phyloP scores from a whole-genome alignment of 2,329 filamentous ascomycete genomes.

The Myriosclerotinia curreyana region DNA sequence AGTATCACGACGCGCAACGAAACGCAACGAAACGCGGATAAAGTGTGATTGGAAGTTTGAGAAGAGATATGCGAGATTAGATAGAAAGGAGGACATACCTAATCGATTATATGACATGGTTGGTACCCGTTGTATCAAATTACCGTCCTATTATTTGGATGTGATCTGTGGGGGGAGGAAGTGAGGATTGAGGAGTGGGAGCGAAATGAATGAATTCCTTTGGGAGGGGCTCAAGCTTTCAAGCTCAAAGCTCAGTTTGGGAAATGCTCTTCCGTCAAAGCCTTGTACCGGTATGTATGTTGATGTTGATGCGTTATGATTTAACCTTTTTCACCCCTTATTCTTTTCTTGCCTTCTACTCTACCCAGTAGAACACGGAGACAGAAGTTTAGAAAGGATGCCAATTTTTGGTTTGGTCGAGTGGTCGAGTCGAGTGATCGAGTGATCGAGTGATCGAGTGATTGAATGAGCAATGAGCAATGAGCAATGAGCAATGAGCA shows the following conservation, averaged over 20 bases:
- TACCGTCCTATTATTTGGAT: constrained; percentile 1
- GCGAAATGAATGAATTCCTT: constrained; percentile 9
- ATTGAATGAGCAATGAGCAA: no score
- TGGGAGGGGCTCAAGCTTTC: neutral
- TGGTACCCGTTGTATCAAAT: constrained; percentile 10
- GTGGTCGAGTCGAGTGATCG: no score
- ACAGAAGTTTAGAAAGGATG: neutral
- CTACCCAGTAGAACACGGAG: neutral
- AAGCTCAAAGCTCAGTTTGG: neutral
- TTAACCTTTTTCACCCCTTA: neutral
- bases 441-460: neutral
- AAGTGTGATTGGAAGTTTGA: constrained; percentile 17
- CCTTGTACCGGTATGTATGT: neutral
- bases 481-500: no score
- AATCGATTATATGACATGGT: constrained; percentile 71
- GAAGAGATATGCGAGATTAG: constrained; percentile 11
- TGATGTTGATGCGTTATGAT: neutral
- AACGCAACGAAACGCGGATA: neutral
- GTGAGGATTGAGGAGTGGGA: constrained; percentile 2
- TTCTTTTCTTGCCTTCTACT: neutral
- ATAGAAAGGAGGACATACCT: constrained; percentile 51
- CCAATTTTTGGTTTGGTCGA: neutral
- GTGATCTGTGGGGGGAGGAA: constrained; percentile 11
- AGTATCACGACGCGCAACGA: constrained; percentile 8
- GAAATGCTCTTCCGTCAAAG: constrained; percentile 13